A percentile compares a stretch with the other conserved stretches of the same genome.
phyloP scores from a whole-genome alignment of 441 rosid species.

The Capsella rubella region DNA sequence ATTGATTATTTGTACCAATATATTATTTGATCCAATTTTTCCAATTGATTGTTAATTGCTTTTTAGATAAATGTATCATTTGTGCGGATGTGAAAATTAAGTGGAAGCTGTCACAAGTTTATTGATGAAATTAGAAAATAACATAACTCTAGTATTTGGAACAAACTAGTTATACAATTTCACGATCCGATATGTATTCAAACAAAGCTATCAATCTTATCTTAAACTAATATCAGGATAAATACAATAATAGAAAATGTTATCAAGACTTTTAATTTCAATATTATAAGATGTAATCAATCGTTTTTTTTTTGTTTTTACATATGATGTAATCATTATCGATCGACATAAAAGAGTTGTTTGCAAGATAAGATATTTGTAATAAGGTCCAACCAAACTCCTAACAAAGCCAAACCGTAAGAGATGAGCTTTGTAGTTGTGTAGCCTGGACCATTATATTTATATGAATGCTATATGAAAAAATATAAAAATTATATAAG shows the following conservation, averaged over 20 bases:
- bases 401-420: conserved; percentile 35
- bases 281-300: conserved; percentile 4
- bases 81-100: no score
- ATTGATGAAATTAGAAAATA: no score
- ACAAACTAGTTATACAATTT: no score
- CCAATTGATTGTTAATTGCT: no score
- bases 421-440: conserved; percentile 7
- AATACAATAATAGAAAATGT: not conserved
- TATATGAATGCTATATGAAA: not conserved
- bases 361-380: conserved; percentile 37
- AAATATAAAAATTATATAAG: not conserved
- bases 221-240: not conserved
- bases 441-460: conserved; percentile 28
- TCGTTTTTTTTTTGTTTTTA: not conserved
- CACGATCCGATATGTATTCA: not conserved
- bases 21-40: no score
- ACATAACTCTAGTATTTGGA: no score
- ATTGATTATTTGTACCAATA: no score
- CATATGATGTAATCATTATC: conserved; percentile 18
- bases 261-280: not conserved
- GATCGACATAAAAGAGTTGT: conserved; percentile 20
- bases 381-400: conserved; percentile 28
- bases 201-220: not conserved
- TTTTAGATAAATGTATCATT: no score
- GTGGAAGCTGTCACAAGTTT: no score